phyloP scores from a whole-genome alignment of 805 yeast species.

The Ogataea henricii region DNA sequence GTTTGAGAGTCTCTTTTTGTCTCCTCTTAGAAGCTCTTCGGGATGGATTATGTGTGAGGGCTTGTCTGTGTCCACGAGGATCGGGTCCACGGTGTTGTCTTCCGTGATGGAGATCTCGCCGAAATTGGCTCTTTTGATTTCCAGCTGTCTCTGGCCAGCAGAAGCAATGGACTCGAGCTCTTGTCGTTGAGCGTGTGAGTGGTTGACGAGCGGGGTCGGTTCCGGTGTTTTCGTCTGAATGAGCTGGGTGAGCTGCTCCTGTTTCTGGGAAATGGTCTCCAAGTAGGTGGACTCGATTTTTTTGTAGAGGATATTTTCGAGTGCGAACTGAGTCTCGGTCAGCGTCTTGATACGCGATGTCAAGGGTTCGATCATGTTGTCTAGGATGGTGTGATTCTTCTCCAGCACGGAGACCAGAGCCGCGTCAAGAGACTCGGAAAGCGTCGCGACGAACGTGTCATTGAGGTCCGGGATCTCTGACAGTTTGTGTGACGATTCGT shows the following conservation, averaged over 20 bases:
- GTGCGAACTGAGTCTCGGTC: not conserved
- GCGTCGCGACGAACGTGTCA: not conserved
- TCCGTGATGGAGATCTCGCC: not conserved
- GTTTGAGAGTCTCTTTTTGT: not conserved
- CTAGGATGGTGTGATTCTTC: not conserved
- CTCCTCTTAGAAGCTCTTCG: not conserved
- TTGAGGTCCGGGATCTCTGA: not conserved
- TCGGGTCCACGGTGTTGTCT: slow-evolving; percentile 7
- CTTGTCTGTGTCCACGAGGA: slow-evolving; percentile 3
- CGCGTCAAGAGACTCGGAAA: not conserved
- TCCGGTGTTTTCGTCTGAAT: not conserved
- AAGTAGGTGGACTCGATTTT: not conserved
- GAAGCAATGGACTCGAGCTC: slow-evolving; percentile 4
- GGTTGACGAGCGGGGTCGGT: not conserved
- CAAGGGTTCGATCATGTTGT: not conserved
- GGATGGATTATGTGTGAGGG: too few relatives aligned
- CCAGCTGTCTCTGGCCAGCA: slow-evolving; percentile 1
- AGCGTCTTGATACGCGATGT: not conserved
- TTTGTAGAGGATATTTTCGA: not conserved
- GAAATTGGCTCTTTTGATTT: not conserved
- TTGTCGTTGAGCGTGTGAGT: not conserved
- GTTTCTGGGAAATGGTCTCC: not conserved
- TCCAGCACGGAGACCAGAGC: not conserved
- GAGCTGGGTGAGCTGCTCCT: slow-evolving; percentile 3
- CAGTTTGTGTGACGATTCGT: not conserved